Conservation (phyloP, 169 alveolate genomes). For the Plasmodium fragile region DNA sequence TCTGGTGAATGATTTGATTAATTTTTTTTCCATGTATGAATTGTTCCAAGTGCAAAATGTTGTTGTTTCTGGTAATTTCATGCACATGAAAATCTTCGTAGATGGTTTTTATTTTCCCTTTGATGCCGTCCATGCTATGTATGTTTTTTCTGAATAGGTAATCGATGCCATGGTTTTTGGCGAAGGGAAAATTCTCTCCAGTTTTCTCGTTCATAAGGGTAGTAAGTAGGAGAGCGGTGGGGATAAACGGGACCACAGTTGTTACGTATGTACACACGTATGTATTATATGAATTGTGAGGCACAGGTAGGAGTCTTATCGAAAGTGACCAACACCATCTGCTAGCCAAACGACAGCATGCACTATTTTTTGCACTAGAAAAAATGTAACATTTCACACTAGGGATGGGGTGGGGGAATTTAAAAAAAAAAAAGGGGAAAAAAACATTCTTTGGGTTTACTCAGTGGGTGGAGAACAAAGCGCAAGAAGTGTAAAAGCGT, state of each 20-base stretch:
- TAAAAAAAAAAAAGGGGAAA: not conserved
- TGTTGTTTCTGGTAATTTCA: slow-evolving; percentile 76
- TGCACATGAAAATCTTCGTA: slow-evolving; percentile 83
- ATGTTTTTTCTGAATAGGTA: slow-evolving; percentile 40
- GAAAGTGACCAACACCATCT: not conserved
- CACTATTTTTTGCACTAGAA: not conserved
- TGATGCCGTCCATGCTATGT: slow-evolving; percentile 32
- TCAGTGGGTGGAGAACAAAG: no score
- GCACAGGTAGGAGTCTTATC: not conserved
- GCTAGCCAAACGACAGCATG: not conserved
- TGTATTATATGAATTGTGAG: not conserved
- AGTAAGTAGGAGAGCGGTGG: not conserved
- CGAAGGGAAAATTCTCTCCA: not conserved
- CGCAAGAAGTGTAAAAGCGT: not conserved
- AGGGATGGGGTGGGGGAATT: not conserved
- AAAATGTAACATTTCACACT: not conserved
- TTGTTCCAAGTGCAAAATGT: slow-evolving; percentile 53
- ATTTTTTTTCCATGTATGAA: slow-evolving; percentile 69
- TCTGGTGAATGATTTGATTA: slow-evolving; percentile 24
- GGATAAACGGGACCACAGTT: not conserved
- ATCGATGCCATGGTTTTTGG: slow-evolving; percentile 56
- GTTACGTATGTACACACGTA: not conserved
- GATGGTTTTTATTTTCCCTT: slow-evolving; percentile 77
- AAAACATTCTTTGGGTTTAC: not conserved
- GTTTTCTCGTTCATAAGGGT: not conserved